Evolutionary conservation across 1,139 yeast genomes (phyloP).

Genomic region (Blastobotrys proliferans): DNA sequence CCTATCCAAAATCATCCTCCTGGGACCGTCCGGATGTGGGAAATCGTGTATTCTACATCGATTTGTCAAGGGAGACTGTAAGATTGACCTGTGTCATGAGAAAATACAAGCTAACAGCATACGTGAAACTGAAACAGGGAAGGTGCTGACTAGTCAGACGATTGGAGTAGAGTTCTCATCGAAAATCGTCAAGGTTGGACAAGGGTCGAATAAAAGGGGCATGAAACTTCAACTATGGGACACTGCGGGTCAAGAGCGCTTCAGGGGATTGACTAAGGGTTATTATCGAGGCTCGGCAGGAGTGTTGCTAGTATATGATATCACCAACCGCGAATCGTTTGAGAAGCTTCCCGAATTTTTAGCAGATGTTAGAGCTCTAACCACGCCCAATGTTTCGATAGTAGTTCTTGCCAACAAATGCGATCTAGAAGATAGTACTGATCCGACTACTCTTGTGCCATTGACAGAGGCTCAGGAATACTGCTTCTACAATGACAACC

Average conservation of each 20-base stretch:
- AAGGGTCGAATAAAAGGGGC: slow-evolving; percentile 29
- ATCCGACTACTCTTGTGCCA: slow-evolving; percentile 32
- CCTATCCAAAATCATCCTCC: slow-evolving; percentile 42
- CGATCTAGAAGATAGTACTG: slow-evolving; percentile 35
- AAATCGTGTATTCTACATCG: slow-evolving; percentile 44
- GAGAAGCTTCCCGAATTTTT: slow-evolving; percentile 46
- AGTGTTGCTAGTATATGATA: slow-evolving; percentile 71
- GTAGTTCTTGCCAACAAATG: slow-evolving; percentile 48
- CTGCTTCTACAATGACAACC: slow-evolving; percentile 30
- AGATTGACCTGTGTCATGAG: slow-evolving; percentile 11
- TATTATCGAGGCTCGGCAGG: slow-evolving; percentile 81
- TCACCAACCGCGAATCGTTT: slow-evolving; percentile 51
- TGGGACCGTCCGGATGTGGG: slow-evolving; percentile 47
- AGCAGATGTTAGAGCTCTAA: slow-evolving; percentile 46
- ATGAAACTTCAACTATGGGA: slow-evolving; percentile 56
- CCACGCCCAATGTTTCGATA: slow-evolving; percentile 40
- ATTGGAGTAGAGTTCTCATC: slow-evolving; percentile 51
- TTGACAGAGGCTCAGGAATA: slow-evolving; percentile 36
- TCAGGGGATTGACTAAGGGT: slow-evolving; percentile 68
- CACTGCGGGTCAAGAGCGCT: slow-evolving; percentile 79
- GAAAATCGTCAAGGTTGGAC: slow-evolving; percentile 39
- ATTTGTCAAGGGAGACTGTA: slow-evolving; percentile 41
- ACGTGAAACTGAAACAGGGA: slow-evolving; percentile 22
- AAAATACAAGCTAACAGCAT: not conserved
- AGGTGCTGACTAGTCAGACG: slow-evolving; percentile 40